These are phyloP conservation scores for Hansenula sp. DNA, from an alignment of 1,139 yeast genomes.

Conservation along the genomic window DNA sequence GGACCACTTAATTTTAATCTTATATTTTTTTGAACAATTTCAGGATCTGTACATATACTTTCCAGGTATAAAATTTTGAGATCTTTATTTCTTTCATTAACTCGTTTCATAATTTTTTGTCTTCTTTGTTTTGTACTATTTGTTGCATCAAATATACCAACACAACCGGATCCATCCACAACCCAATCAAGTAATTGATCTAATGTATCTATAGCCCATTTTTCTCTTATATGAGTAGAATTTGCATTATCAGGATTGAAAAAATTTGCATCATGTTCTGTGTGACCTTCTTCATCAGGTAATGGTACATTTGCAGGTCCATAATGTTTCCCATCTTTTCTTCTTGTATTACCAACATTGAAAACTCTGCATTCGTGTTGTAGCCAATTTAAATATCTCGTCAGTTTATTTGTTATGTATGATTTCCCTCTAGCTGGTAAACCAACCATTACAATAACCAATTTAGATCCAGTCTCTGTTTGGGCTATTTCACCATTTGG, in stretches of 20 bases:
- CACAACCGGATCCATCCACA: slow-evolving; percentile 77
- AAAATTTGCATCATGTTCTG: slow-evolving; percentile 69
- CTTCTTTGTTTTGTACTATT: slow-evolving; percentile 81
- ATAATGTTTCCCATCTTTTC: slow-evolving; percentile 54
- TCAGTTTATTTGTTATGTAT: slow-evolving; percentile 84
- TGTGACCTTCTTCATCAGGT: slow-evolving; percentile 39
- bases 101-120: slow-evolving; percentile 59
- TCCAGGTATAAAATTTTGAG: slow-evolving; percentile 82
- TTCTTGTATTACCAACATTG: slow-evolving; percentile 90
- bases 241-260: slow-evolving; percentile 76
- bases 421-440: slow-evolving; percentile 92
- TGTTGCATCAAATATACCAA: slow-evolving; percentile 94
- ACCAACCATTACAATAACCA: slow-evolving; percentile 94
- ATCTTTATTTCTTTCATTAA: slow-evolving; percentile 60
- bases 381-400: slow-evolving; percentile 86
- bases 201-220: slow-evolving; percentile 95
- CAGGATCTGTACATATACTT: slow-evolving; percentile 78
- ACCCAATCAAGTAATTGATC: slow-evolving; percentile 81
- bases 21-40: slow-evolving; percentile 76
- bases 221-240: slow-evolving; percentile 68
- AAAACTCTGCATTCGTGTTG: slow-evolving; percentile 88
- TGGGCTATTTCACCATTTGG: slow-evolving; percentile 47
- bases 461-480: slow-evolving; percentile 59
- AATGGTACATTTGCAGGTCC: slow-evolving; percentile 75
- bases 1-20: slow-evolving; percentile 88